These are phyloP conservation scores for Eustoma russellianum DNA, from an alignment of 257 asterid genomes.

Conservation along the genomic window DNA sequence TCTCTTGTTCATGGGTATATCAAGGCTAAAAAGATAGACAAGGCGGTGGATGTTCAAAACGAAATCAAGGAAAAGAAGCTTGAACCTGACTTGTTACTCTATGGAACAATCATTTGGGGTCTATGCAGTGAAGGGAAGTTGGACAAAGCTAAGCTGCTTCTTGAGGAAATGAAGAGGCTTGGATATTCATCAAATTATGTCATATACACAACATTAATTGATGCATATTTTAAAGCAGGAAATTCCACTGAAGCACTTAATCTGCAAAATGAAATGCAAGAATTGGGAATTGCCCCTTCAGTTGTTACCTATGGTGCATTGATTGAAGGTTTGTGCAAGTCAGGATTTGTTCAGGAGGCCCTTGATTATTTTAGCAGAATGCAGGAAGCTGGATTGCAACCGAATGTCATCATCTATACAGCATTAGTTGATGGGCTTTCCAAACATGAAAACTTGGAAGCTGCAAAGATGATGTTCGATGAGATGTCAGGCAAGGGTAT, in stretches of 20 bases:
- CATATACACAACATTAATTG: constrained; percentile 59
- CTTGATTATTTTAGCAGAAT: constrained; percentile 37
- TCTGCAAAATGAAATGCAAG: constrained; percentile 58
- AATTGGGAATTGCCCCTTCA: constrained; percentile 48
- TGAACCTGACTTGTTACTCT: constrained; percentile 45
- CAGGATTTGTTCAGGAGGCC: constrained; percentile 68
- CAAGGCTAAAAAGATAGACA: constrained; percentile 47
- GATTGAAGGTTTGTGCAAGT: constrained; percentile 65
- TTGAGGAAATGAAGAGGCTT: constrained; percentile 58
- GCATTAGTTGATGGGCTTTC: constrained; percentile 72
- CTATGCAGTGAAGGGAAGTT: constrained; percentile 55
- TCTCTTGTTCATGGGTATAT: constrained; percentile 74
- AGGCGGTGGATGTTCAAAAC: constrained; percentile 48
- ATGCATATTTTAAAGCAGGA: constrained; percentile 71
- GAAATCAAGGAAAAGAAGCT: constrained; percentile 53
- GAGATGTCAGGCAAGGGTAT: constrained; percentile 62
- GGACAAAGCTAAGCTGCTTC: constrained; percentile 49
- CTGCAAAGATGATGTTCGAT: constrained; percentile 50
- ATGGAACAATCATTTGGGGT: constrained; percentile 83
- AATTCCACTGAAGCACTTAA: constrained; percentile 52
- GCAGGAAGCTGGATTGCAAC: constrained; percentile 44
- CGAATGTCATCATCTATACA: constrained; percentile 64
- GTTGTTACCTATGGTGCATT: constrained; percentile 51
- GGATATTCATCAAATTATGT: constrained; percentile 46
- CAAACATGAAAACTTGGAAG: constrained; percentile 39